These are phyloP conservation scores for Candida pini DNA, from an alignment of 805 yeast genomes.

Conservation along the genomic window DNA sequence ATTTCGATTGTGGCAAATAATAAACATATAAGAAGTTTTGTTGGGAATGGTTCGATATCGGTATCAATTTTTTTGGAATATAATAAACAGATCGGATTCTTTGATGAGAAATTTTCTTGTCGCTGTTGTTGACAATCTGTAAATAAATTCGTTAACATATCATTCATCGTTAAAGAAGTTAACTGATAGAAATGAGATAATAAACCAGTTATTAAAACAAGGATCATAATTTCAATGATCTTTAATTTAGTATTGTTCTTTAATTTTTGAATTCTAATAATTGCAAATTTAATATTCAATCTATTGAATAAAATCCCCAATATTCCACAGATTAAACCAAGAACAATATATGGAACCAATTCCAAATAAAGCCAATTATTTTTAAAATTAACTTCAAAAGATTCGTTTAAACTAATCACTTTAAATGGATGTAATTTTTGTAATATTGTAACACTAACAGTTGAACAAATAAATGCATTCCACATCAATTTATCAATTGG, in stretches of 20 bases:
- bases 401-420: constrained; percentile 32
- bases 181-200: constrained; percentile 51
- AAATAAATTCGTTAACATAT: constrained; percentile 55
- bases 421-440: constrained; percentile 46
- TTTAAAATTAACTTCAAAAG: constrained; percentile 62
- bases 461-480: constrained; percentile 79
- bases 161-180: constrained; percentile 49
- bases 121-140: too few relatives aligned
- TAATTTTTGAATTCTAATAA: constrained; percentile 22
- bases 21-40: constrained; percentile 25
- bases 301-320: constrained; percentile 52
- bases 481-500: constrained; percentile 65
- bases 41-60: constrained; percentile 31
- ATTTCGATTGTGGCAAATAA: constrained; percentile 43
- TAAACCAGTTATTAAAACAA: constrained; percentile 48
- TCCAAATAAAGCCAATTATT: constrained; percentile 71
- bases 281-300: constrained; percentile 41
- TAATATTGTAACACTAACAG: constrained; percentile 60
- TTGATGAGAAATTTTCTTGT: constrained; percentile 12
- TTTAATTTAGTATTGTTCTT: constrained; percentile 25
- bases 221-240: constrained; percentile 40
- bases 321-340: constrained; percentile 68
- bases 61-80: constrained; percentile 17
- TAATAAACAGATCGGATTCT: constrained; percentile 19
- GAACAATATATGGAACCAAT: constrained; percentile 59